Evolutionary conservation across 768 basidiomycete genomes (phyloP), one percentile per base, ranked within the genome.

Genomic region (Tricholoma sp.): DNA sequence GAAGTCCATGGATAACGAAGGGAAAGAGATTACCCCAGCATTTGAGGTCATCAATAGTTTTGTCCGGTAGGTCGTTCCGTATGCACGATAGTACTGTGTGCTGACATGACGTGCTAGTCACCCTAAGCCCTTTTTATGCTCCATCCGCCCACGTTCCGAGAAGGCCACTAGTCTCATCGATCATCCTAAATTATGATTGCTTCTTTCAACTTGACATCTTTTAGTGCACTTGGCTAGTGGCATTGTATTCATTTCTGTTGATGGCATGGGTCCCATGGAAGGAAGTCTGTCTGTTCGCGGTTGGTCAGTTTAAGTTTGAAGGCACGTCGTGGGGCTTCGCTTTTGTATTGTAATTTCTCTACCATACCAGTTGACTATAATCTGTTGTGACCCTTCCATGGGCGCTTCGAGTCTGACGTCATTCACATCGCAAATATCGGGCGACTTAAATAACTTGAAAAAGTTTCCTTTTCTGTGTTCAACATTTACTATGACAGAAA

Each of bases 81-180:
- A 12, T 54, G 41, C 31, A 24, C 39, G n/a, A 24, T 50, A 31
- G 27, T 39, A 41, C n/a, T 57, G 2, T 35, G 41, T n/a, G 19
- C 19, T 35, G 19, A 55, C 34, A 47, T 19, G 53, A 37, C 37
- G 39, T 56, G 27, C 10, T 57, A 83, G 82, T 55, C 81, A 83
- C 67, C 80, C 81, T 49, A 76, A 77, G 62, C 77, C 76, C 45
- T 82, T 82, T 66, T 65, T 56, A 35, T 83, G 79, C 60, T 62
- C 64, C 50, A 80, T 83, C 55, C 72, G 66, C 41, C 76, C 80
- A 32, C 79, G 81, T 53, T 75, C 70, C 45, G 66, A 69, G 49
- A 63, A 69, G 54, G 60, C 68, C 21, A 41, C 64, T 11, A 53
- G 56, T 34, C 64, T 74, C 57, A 67, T 76, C 53, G 61, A 65